A percentile compares a stretch with the other conserved stretches of the same genome.
These are phyloP conservation scores for Camellia granthamiana DNA, from an alignment of 148 eudicot species.

Conservation along the genomic window DNA sequence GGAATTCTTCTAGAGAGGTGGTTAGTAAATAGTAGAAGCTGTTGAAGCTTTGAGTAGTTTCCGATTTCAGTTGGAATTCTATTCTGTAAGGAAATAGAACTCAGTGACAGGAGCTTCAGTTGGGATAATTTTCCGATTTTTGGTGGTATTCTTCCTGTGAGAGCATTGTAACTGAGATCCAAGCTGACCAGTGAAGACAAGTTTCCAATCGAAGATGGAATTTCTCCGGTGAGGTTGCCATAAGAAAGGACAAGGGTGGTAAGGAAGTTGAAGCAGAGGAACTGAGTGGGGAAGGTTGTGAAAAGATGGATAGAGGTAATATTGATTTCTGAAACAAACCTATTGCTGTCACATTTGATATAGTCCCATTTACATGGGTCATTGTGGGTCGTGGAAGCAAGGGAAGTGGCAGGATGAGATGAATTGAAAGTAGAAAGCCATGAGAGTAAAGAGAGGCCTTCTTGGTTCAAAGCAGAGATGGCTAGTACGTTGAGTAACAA, in stretches of 20 bases:
- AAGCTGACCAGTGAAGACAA: conserved; percentile 20
- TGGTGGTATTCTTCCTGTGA: conserved; percentile 29
- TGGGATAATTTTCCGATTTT: conserved; percentile 23
- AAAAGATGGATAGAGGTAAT: conserved; percentile 29
- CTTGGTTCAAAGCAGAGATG: conserved; percentile 33
- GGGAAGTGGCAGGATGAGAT: conserved; percentile 19
- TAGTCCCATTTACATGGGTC: conserved; percentile 30
- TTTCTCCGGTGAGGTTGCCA: conserved; percentile 29
- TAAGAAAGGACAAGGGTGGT: conserved; percentile 25
- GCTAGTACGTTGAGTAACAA: conserved; percentile 25
- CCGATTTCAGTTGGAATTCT: conserved; percentile 30
- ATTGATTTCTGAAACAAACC: conserved; percentile 25
- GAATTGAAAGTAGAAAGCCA: conserved; percentile 34
- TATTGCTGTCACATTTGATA: conserved; percentile 21
- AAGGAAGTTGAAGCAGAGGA: conserved; percentile 25
- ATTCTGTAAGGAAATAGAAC: conserved; percentile 25
- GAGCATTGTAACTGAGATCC: conserved; percentile 33
- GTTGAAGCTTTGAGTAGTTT: conserved; percentile 24
- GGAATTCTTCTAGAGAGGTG: conserved; percentile 29
- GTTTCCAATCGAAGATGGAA: conserved; percentile 24
- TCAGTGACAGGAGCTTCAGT: conserved; percentile 21
- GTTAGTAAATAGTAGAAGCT: conserved; percentile 30
- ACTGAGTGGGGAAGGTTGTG: conserved; percentile 25
- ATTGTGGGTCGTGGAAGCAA: conserved; percentile 19
- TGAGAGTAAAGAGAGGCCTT: conserved; percentile 30